Evolutionary conservation across 1,284 basidiomycete genomes (phyloP).

Genomic region (Pseudozyma thailandica): DNA sequence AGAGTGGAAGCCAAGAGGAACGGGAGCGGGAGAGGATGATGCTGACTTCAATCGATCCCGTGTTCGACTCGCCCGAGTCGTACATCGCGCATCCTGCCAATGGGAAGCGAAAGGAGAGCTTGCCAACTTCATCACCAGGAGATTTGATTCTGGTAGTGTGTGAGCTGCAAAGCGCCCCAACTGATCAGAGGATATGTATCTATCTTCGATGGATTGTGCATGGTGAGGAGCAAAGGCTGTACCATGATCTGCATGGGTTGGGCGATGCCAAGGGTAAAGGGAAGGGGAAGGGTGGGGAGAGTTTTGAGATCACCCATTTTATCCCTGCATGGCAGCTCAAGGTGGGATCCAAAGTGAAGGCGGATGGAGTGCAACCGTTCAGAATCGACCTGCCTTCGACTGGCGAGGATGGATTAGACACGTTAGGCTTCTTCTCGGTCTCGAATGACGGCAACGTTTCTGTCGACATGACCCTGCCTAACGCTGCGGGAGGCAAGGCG

Average conservation of each 20-base stretch:
- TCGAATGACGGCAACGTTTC: conserved; percentile 20
- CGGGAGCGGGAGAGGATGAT: background rate
- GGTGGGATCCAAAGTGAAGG: background rate
- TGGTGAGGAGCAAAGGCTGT: conserved; percentile 23
- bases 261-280: background rate
- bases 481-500: background rate
- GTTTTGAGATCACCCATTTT: conserved; percentile 34
- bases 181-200: conserved; percentile 42
- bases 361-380: conserved; percentile 24
- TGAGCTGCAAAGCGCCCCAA: conserved; percentile 39
- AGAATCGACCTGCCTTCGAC: conserved; percentile 20
- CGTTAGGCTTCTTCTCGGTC: conserved; percentile 21
- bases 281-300: conserved; percentile 7
- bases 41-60: conserved; percentile 5
- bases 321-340: conserved; percentile 35
- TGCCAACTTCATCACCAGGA: conserved; percentile 22
- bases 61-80: conserved; percentile 30
- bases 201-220: conserved; percentile 48
- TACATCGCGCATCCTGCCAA: conserved; percentile 1
- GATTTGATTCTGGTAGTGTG: conserved; percentile 47
- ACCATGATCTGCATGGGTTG: background rate
- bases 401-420: background rate
- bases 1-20: background rate
- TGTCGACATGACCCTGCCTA: conserved; percentile 23
- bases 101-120: background rate